Evolutionary conservation across 2,329 filamentous ascomycete genomes (phyloP).

Genomic region (Colletotrichum magnum): DNA sequence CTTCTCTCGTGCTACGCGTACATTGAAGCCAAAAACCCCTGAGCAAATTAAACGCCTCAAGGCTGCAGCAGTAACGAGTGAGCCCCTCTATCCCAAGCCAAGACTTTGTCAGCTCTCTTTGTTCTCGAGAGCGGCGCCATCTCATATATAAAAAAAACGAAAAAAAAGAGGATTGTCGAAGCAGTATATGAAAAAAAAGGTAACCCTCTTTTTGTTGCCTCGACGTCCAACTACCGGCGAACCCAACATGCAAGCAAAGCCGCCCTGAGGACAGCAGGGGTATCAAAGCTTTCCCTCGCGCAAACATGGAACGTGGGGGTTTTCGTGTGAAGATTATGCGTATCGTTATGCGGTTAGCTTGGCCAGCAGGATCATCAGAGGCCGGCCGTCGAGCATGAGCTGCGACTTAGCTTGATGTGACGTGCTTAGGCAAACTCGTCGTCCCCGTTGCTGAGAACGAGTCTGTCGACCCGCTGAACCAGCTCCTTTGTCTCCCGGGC

Average conservation of each 20-base stretch:
- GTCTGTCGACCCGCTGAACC: slow-evolving; percentile 58
- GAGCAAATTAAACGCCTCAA: slow-evolving; percentile 32
- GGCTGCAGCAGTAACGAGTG: slow-evolving; percentile 13
- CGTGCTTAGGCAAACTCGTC: slow-evolving; percentile 61
- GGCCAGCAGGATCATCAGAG: neutral
- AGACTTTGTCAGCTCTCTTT: neutral
- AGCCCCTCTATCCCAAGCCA: slow-evolving; percentile 18
- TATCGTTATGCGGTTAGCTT: slow-evolving; percentile 16
- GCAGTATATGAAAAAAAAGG: neutral
- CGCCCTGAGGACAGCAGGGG: slow-evolving; percentile 39
- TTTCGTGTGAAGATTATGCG: slow-evolving; percentile 27
- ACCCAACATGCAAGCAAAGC: slow-evolving; percentile 39
- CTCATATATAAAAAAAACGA: slow-evolving; percentile 10
- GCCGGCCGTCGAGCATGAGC: slow-evolving; percentile 13
- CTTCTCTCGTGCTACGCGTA: slow-evolving; percentile 36
- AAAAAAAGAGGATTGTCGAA: neutral
- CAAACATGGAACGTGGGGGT: slow-evolving; percentile 14
- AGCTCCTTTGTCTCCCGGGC: slow-evolving; percentile 86
- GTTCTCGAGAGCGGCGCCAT: neutral
- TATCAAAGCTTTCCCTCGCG: slow-evolving; percentile 39
- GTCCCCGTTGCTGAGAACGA: slow-evolving; percentile 50
- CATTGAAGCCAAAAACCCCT: slow-evolving; percentile 16
- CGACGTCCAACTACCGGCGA: slow-evolving; percentile 28
- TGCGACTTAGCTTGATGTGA: neutral
- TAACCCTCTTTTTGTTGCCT: slow-evolving; percentile 15